These are phyloP conservation scores for Chytriomyces confervae DNA, from an alignment of 192 early-diverging fungal genomes.

Conservation along the genomic window DNA sequence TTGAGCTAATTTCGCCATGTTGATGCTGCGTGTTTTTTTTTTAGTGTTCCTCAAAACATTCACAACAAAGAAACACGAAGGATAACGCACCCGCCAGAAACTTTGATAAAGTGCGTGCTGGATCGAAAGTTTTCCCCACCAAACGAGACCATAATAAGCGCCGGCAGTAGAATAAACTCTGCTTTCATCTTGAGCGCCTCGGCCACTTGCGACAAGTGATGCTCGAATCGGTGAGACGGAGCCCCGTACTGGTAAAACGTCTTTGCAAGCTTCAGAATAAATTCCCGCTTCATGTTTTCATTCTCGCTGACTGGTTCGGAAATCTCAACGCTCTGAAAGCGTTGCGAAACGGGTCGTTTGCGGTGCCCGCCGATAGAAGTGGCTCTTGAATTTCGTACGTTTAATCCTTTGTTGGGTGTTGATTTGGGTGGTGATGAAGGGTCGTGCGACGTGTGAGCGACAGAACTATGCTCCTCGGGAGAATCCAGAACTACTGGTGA, in stretches of 20 bases:
- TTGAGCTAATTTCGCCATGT: slow-evolving; percentile 49
- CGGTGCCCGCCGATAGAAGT: not conserved
- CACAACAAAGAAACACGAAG: not conserved
- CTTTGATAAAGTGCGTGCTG: slow-evolving; percentile 49
- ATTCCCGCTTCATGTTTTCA: slow-evolving; percentile 42
- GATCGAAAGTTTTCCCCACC: slow-evolving; percentile 34
- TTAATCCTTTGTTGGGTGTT: not conserved
- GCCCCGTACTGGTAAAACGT: slow-evolving; percentile 49
- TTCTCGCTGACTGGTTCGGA: slow-evolving; percentile 3
- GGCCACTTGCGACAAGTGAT: slow-evolving; percentile 44
- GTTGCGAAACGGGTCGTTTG: not conserved
- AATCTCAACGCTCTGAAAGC: not conserved
- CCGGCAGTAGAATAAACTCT: slow-evolving; percentile 46
- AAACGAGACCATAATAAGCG: slow-evolving; percentile 48
- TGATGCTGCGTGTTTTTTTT: not conserved
- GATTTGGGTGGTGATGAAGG: not conserved
- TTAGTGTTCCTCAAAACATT: not conserved
- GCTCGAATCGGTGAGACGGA: slow-evolving; percentile 55
- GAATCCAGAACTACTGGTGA: not conserved
- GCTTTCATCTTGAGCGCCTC: slow-evolving; percentile 45
- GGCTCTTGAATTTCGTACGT: not conserved
- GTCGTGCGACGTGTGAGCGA: not conserved
- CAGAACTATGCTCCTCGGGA: not conserved
- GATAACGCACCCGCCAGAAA: slow-evolving; percentile 36
- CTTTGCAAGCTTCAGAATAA: slow-evolving; percentile 50